These are phyloP conservation scores for Tylopilus orsonianus DNA, from an alignment of 1,284 basidiomycete species.

Conservation along the genomic window DNA sequence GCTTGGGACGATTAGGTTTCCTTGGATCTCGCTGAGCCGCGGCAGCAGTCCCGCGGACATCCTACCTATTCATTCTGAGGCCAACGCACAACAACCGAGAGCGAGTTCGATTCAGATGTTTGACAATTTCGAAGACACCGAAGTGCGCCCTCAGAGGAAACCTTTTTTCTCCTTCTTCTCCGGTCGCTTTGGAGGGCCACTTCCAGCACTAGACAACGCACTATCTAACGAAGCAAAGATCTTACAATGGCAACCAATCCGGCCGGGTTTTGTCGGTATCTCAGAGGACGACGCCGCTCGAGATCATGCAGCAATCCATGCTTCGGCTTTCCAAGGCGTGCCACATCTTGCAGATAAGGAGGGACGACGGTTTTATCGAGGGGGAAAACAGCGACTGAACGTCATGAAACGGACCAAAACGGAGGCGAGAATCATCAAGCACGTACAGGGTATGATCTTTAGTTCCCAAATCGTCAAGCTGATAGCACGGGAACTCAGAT, in stretches of 20 bases:
- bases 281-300: conserved; percentile 20
- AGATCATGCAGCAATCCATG: conserved; percentile 15
- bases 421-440: conserved; percentile 29
- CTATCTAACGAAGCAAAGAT: conserved; percentile 31
- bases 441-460: conserved; percentile 35
- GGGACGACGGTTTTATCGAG: conserved; percentile 30
- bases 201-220: conserved; percentile 23
- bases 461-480: not conserved
- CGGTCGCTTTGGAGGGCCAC: conserved; percentile 11
- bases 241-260: conserved; percentile 26
- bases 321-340: not conserved
- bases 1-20: conserved; percentile 1
- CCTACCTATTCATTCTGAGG: conserved; percentile 1
- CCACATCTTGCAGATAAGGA: conserved; percentile 16
- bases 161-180: conserved; percentile 18
- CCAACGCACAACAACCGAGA: not conserved
- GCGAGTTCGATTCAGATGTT: not conserved
- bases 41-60: not conserved
- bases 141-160: conserved; percentile 6
- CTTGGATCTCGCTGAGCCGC: conserved; percentile 1
- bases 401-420: conserved; percentile 25
- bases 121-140: conserved; percentile 8
- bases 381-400: conserved; percentile 29
- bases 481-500: conserved; percentile 41
- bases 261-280: conserved; percentile 26